Base-by-base conservation (phyloP, 2,329 filamentous ascomycete genomes). In the Phaeosphaeriaceae sp. region DNA sequence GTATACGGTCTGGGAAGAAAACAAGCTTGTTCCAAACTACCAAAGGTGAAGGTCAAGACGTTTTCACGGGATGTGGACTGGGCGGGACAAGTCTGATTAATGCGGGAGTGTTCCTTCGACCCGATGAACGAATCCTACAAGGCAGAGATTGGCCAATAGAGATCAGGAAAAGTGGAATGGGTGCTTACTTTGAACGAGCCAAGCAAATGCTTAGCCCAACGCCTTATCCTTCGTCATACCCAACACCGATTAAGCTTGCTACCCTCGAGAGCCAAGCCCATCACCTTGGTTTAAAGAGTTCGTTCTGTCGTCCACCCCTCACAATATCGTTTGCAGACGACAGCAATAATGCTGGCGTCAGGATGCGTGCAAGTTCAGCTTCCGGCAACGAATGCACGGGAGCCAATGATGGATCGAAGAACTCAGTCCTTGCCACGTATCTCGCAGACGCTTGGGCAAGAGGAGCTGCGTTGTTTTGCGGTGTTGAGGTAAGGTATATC, bases 381-480 rank as follows among this genome's bases (percentile, higher is more conserved):
- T 86, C 85, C 0, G 88, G 88, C 1, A 86, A 88, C 72, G 88
- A 91, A 63, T 76, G 74, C 41, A 89, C 87, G 0, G 88, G 88
- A 1, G 65, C 89, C 57, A 90, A 91, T 63, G 88, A 91, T 70
- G 87, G 87, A 1, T 89, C 86, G 27, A 90, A 90, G 74, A 89
- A 83, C 19, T 88, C 85, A 11, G 89, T 86, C 0, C 79, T 88
- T 1, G 86, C 89, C 40, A 91, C 88, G 0, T 91, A 91, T 66
- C 77, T 91, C 7, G 82, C 86, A 7, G 88, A 91, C 71, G 88
- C 89, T 1, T 90, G 88, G 88, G 89, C 89, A 66, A 89, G 87
- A 86, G 89, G 88, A 9, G 86, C 88, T 13, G 88, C 91, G 67
- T 85, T 91, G 2, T 91, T 91, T 61, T 91, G 88, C 73, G 84